These are phyloP conservation scores for Metschnikowia gelsemii DNA, from an alignment of 805 yeast species.

Conservation along the genomic window DNA sequence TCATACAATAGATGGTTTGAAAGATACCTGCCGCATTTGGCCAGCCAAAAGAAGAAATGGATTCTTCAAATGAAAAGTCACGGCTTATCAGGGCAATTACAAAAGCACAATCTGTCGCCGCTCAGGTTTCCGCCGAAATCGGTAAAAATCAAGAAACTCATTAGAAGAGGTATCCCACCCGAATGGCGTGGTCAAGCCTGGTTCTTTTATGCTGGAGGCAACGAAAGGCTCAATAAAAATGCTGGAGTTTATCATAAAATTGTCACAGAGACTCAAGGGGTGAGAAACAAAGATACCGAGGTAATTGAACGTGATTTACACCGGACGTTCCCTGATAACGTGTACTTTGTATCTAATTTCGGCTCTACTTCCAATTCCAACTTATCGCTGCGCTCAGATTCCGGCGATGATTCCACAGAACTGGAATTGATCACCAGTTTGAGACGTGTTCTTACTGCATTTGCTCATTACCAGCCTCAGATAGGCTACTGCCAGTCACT, in stretches of 20 bases:
- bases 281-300: conserved; percentile 76
- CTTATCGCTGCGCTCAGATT: conserved; percentile 3
- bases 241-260: conserved; percentile 72
- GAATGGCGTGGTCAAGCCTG: conserved; percentile 98
- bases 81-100: conserved; percentile 51
- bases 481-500: conserved; percentile 96
- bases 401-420: conserved; percentile 35
- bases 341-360: too few species aligned
- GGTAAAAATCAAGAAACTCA: conserved; percentile 73
- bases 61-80: conserved; percentile 57
- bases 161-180: conserved; percentile 91
- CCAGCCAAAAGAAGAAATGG: conserved; percentile 79
- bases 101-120: conserved; percentile 43
- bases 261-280: conserved; percentile 53
- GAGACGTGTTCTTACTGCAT: conserved; percentile 78
- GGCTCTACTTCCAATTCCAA: too few species aligned
- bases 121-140: conserved; percentile 73
- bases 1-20: conserved; percentile 77
- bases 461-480: conserved; percentile 80
- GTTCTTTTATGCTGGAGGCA: conserved; percentile 92
- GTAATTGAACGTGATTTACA: conserved; percentile 91
- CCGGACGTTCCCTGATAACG: conserved; percentile 93
- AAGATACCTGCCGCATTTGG: conserved; percentile 60
- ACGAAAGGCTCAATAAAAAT: conserved; percentile 65
- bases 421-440: conserved; percentile 66